Evolutionary conservation across 768 basidiomycete genomes (phyloP).

Genomic region (Rhodotorula sphaerocarpa): DNA sequence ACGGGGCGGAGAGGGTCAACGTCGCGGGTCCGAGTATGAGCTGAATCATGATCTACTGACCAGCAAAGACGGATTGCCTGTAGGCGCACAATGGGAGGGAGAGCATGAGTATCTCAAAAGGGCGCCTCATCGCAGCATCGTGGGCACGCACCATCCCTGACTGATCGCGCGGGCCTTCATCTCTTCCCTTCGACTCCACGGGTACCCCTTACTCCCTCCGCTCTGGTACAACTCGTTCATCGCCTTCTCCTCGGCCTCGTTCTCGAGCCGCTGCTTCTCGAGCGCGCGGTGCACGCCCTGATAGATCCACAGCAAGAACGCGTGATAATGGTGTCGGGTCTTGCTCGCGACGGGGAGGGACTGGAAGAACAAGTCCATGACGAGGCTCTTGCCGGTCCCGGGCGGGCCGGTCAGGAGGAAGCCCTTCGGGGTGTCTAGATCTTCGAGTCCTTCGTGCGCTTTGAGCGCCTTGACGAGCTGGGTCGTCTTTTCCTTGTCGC

Average conservation of each 20-base stretch:
- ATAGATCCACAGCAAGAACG: conserved; percentile 54
- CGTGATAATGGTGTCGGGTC: conserved; percentile 54
- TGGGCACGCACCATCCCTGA: conserved; percentile 39
- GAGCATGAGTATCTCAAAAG: too few relatives aligned
- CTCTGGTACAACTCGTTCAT: conserved; percentile 25
- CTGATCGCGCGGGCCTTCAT: conserved; percentile 42
- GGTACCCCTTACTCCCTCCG: conserved; percentile 30
- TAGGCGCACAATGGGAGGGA: conserved; percentile 32
- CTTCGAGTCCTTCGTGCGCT: conserved; percentile 52
- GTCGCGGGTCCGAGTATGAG: too few relatives aligned
- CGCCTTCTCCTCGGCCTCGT: conserved; percentile 37
- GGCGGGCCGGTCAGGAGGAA: conserved; percentile 30
- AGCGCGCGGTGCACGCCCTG: conserved; percentile 39
- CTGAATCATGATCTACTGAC: conserved; percentile 30
- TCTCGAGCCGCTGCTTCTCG: conserved; percentile 38
- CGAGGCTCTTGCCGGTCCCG: conserved; percentile 42
- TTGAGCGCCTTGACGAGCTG: conserved; percentile 48
- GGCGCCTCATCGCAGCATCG: too few relatives aligned
- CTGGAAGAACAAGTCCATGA: conserved; percentile 55
- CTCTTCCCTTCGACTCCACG: conserved; percentile 37
- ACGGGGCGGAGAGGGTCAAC: too few relatives aligned
- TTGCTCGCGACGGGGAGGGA: conserved; percentile 53
- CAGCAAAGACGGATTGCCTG: conserved; percentile 34
- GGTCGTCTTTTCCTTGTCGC: conserved; percentile 32
- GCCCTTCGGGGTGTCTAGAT: conserved; percentile 52